phyloP scores from a whole-genome alignment of 2,329 filamentous ascomycete genomes.

The Xylariomycetidae sp. region DNA sequence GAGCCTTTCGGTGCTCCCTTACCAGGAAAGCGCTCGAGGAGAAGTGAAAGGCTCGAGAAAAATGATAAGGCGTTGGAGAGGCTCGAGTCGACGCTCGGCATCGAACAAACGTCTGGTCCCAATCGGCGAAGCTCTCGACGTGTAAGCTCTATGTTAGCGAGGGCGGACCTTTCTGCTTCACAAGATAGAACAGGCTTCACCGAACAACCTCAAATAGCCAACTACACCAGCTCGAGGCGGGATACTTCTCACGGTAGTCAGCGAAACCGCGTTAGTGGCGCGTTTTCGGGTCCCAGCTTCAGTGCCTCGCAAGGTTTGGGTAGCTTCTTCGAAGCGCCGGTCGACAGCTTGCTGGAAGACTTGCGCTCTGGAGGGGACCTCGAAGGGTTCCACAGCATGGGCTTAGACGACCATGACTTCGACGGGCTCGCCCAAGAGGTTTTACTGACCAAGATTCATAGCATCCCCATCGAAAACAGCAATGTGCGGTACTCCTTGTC shows the following conservation, averaged over 20 bases:
- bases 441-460: slow-evolving; percentile 65
- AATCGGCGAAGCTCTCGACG: slow-evolving; percentile 62
- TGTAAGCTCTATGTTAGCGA: slow-evolving; percentile 84
- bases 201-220: slow-evolving; percentile 48
- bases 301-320: slow-evolving; percentile 38
- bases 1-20: slow-evolving; percentile 68
- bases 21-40: slow-evolving; percentile 47
- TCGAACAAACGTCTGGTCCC: slow-evolving; percentile 52
- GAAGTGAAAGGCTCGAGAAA: slow-evolving; percentile 41
- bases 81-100: slow-evolving; percentile 64
- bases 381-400: slow-evolving; percentile 67
- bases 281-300: slow-evolving; percentile 31
- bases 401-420: slow-evolving; percentile 63
- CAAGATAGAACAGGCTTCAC: slow-evolving; percentile 77
- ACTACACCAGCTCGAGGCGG: slow-evolving; percentile 46
- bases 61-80: slow-evolving; percentile 49
- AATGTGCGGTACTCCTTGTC: slow-evolving; percentile 56
- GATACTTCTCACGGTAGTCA: slow-evolving; percentile 69
- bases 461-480: slow-evolving; percentile 54
- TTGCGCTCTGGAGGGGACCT: slow-evolving; percentile 55
- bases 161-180: slow-evolving; percentile 79
- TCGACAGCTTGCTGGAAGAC: slow-evolving; percentile 65
- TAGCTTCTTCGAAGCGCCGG: slow-evolving; percentile 61
- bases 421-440: slow-evolving; percentile 68
- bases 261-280: slow-evolving; percentile 55